Evolutionary conservation across 73 alveolate species (phyloP).

Genomic region (Paraurostyla sp.): DNA sequence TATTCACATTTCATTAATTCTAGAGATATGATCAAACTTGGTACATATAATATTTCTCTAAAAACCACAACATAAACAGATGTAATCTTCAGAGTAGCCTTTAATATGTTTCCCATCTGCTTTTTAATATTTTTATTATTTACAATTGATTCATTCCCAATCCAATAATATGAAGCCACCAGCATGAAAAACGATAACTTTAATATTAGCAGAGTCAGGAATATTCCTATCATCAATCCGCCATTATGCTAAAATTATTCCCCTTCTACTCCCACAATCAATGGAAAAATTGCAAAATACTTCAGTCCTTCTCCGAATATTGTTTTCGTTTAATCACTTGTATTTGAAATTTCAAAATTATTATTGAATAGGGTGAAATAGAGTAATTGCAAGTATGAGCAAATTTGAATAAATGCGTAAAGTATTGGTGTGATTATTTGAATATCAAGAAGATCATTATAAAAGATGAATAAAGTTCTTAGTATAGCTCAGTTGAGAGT

Average conservation of each 20-base stretch:
- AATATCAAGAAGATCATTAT: background rate
- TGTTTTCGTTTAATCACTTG: background rate
- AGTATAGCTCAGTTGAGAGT: too few relatives aligned
- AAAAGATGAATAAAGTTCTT: background rate
- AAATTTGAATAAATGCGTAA: background rate
- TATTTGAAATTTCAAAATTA: background rate
- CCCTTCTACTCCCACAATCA: too few relatives aligned
- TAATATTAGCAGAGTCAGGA: too few relatives aligned
- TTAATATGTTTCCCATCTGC: background rate
- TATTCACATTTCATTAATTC: background rate
- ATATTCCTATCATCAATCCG: too few relatives aligned
- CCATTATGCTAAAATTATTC: too few relatives aligned
- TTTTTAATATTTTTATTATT: background rate
- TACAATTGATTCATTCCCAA: background rate
- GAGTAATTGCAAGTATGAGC: background rate
- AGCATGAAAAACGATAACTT: too few relatives aligned
- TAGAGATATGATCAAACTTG: background rate
- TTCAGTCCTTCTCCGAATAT: background rate
- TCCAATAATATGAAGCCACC: too few relatives aligned
- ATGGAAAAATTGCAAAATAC: background rate
- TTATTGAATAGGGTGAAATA: background rate
- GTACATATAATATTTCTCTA: background rate
- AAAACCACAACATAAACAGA: background rate
- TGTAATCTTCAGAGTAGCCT: background rate
- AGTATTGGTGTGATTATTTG: slow-evolving; percentile 8